These are phyloP conservation scores for Aspergillus novofumigatus DNA, from an alignment of 2,329 filamentous ascomycete genomes.

Conservation along the genomic window DNA sequence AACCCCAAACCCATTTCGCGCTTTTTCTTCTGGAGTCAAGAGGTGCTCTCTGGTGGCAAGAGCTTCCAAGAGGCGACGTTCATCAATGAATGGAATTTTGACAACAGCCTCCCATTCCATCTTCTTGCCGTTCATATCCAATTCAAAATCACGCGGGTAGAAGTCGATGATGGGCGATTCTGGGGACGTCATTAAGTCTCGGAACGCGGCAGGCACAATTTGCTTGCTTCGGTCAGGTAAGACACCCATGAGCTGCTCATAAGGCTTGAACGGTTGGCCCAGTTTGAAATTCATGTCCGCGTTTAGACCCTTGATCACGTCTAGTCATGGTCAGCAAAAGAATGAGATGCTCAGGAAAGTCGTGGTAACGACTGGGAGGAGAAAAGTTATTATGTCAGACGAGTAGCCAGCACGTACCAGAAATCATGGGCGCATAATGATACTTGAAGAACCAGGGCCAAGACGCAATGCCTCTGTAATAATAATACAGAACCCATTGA, in stretches of 20 bases:
- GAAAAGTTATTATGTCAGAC: not conserved
- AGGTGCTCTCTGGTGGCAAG: conserved; percentile 80
- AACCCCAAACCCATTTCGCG: conserved; percentile 85
- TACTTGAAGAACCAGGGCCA: conserved; percentile 99
- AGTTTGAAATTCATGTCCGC: conserved; percentile 90
- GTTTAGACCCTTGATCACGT: conserved; percentile 81
- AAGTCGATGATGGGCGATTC: conserved; percentile 96
- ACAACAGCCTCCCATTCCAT: conserved; percentile 99
- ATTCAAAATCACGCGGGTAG: conserved; percentile 91
- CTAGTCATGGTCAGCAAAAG: conserved; percentile 41
- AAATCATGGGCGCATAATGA: conserved; percentile 97
- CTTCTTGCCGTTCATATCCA: conserved; percentile 99
- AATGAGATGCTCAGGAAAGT: not conserved
- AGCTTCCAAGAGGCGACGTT: conserved; percentile 74
- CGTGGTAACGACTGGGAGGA: not conserved
- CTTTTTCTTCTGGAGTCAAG: conserved; percentile 72
- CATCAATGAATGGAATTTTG: conserved; percentile 98
- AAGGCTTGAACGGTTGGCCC: conserved; percentile 91
- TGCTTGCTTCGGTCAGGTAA: conserved; percentile 95
- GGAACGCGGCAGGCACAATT: conserved; percentile 84
- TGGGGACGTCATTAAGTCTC: conserved; percentile 85
- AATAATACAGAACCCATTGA: conserved; percentile 98
- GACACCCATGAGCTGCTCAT: conserved; percentile 97
- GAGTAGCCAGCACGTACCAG: conserved; percentile 46
- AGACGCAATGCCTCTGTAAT: conserved; percentile 93